These are phyloP conservation scores for Suillus spraguei DNA, from an alignment of 768 basidiomycete species.

Conservation along the genomic window DNA sequence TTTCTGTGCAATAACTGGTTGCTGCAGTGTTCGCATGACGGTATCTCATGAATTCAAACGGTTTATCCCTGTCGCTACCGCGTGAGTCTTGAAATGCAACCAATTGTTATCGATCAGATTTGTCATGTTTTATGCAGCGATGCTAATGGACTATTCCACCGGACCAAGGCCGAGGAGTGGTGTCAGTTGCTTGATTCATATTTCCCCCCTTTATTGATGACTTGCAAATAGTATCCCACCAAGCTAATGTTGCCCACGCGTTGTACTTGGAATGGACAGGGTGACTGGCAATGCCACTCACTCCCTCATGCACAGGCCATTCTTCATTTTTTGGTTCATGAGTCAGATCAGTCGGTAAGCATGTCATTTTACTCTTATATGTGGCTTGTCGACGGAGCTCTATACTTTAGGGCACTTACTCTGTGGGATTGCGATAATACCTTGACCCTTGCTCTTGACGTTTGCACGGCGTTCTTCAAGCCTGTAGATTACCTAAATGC, in stretches of 20 bases:
- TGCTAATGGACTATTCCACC: conserved; percentile 48
- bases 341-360: conserved; percentile 60
- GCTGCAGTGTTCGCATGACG: conserved; percentile 62
- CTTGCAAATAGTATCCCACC: conserved; percentile 49
- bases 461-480: conserved; percentile 60
- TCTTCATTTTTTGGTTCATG: conserved; percentile 79
- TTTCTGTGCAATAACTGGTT: not conserved
- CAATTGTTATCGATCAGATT: conserved; percentile 8
- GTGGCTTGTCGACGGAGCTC: not conserved
- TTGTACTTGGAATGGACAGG: conserved; percentile 59
- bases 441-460: conserved; percentile 60
- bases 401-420: conserved; percentile 47
- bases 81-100: conserved; percentile 40
- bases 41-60: conserved; percentile 71
- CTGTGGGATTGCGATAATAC: conserved; percentile 65
- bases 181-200: conserved; percentile 43
- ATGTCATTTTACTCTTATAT: conserved; percentile 10
- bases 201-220: conserved; percentile 11
- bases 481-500: conserved; percentile 63
- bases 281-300: conserved; percentile 56
- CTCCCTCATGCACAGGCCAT: conserved; percentile 58
- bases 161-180: conserved; percentile 67
- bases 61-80: conserved; percentile 59
- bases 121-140: conserved; percentile 33
- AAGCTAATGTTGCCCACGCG: conserved; percentile 60